Conservation (phyloP, 805 yeast species). For the Saturnispora saitoi region DNA sequence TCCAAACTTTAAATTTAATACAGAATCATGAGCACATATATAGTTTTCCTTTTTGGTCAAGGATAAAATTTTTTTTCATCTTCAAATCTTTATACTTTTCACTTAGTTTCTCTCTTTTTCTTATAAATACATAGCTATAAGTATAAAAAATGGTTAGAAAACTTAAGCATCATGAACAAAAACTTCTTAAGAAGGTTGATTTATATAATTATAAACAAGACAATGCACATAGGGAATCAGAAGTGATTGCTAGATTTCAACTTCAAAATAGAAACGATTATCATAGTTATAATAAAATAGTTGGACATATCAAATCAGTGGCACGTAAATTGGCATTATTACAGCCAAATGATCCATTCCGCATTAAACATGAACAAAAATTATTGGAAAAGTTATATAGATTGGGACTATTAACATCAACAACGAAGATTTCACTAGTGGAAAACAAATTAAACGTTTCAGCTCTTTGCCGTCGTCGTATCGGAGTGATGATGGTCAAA, state of each 20-base stretch:
- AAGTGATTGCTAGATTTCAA: conserved; percentile 91
- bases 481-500: conserved; percentile 92
- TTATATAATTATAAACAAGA: conserved; percentile 98
- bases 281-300: conserved; percentile 83
- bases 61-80: too few relatives aligned
- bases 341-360: conserved; percentile 78
- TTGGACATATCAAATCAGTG: conserved; percentile 83
- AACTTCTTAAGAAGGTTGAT: conserved; percentile 89
- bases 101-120: conserved; percentile 6
- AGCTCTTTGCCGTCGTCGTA: conserved; percentile 83
- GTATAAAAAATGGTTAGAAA: conserved; percentile 62
- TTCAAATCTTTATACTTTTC: not conserved
- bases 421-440: conserved; percentile 81
- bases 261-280: conserved; percentile 93
- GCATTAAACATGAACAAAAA: conserved; percentile 82
- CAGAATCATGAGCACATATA: not conserved
- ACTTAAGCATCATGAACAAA: conserved; percentile 91
- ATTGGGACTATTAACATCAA: conserved; percentile 86
- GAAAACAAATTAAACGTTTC: conserved; percentile 90
- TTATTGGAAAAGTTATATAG: conserved; percentile 77
- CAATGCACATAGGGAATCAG: conserved; percentile 90
- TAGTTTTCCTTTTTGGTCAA: not conserved
- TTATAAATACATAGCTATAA: not conserved
- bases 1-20: not conserved
- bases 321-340: conserved; percentile 80